Conservation (phyloP, 257 asterid species). For the Jacaranda mimosifolia region DNA sequence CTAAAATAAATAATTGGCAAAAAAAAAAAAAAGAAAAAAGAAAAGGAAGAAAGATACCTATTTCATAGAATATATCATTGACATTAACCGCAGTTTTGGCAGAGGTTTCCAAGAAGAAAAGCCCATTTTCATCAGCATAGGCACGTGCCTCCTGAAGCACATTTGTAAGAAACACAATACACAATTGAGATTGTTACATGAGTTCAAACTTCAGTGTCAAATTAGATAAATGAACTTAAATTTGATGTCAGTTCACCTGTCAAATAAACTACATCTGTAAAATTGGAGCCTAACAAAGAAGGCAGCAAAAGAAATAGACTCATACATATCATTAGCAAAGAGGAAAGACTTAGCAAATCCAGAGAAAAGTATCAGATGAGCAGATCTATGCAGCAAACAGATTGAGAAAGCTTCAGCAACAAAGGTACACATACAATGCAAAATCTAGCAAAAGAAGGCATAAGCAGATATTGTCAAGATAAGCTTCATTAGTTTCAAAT, state of each 20-base stretch:
- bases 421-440: not conserved
- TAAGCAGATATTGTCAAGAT: conserved; percentile 1
- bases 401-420: not conserved
- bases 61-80: conserved; percentile 76
- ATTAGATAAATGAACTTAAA: not conserved
- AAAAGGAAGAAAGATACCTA: conserved; percentile 49
- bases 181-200: conserved; percentile 12
- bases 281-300: conserved; percentile 2
- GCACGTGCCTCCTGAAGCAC: conserved; percentile 67
- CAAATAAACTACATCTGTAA: not conserved
- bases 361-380: not conserved
- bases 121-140: conserved; percentile 82
- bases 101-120: conserved; percentile 81
- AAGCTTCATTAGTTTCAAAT: not conserved
- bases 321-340: conserved; percentile 22
- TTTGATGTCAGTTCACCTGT: not conserved
- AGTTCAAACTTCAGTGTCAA: conserved; percentile 16
- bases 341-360: conserved; percentile 7
- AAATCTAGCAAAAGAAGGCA: not conserved
- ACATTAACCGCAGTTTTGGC: conserved; percentile 83
- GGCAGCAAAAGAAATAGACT: not conserved
- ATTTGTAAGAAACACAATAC: conserved; percentile 26
- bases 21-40: not conserved
- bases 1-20: not conserved
- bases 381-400: conserved; percentile 1